These are phyloP conservation scores for Nevesoporus exiguus DNA, from an alignment of 768 basidiomycete genomes.

Conservation along the genomic window DNA sequence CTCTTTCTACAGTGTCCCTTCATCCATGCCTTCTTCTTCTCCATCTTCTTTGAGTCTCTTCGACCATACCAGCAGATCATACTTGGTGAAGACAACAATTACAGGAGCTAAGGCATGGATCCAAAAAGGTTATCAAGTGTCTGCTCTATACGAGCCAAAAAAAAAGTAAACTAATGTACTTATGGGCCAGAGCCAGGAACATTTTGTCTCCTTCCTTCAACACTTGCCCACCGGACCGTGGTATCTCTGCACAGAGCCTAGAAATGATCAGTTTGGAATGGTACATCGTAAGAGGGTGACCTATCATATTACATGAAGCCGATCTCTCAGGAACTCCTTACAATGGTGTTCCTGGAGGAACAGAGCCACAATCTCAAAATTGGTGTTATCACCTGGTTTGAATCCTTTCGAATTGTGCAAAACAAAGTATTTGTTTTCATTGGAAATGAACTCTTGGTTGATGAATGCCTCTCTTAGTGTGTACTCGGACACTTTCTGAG, in stretches of 20 bases:
- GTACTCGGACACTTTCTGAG: too few species aligned
- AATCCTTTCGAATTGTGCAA: constrained; percentile 5
- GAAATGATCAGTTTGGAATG: not conserved
- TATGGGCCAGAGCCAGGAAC: not conserved
- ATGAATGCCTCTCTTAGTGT: constrained; percentile 2
- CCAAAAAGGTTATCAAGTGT: not conserved
- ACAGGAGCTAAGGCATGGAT: too few species aligned
- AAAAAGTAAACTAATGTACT: not conserved
- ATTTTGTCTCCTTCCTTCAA: constrained; percentile 5
- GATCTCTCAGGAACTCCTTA: not conserved
- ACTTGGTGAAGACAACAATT: too few species aligned
- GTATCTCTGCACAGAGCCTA: constrained; percentile 9
- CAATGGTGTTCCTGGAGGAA: not conserved
- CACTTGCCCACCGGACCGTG: constrained; percentile 6
- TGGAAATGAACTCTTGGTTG: constrained; percentile 5
- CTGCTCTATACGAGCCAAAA: not conserved
- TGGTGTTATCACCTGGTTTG: not conserved
- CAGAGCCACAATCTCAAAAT: not conserved
- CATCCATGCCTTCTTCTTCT: not conserved
- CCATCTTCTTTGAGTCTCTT: not conserved
- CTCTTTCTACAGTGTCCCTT: not conserved
- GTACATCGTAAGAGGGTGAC: not conserved
- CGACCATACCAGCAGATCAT: not conserved
- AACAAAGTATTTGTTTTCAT: constrained; percentile 3
- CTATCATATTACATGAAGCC: too few species aligned